phyloP scores from a whole-genome alignment of 1,284 basidiomycete genomes.

The Heimioporus punctisporus region DNA sequence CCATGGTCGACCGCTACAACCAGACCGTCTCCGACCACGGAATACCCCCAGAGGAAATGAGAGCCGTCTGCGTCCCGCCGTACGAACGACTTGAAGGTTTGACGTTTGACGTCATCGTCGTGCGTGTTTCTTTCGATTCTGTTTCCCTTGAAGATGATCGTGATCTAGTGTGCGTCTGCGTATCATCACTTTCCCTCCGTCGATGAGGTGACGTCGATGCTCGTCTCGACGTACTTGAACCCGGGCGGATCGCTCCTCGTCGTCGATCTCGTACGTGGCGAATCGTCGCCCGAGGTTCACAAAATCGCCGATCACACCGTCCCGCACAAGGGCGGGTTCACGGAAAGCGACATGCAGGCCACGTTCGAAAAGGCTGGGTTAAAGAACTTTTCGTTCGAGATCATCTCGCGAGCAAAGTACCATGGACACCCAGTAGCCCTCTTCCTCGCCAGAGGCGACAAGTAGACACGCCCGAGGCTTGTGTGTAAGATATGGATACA shows the following conservation, averaged over 20 bases:
- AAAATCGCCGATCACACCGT: conserved; percentile 43
- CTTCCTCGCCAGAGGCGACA: conserved; percentile 54
- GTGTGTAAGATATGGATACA: not conserved
- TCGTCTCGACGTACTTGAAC: conserved; percentile 54
- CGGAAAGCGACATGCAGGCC: conserved; percentile 43
- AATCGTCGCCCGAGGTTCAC: conserved; percentile 25
- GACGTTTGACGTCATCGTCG: conserved; percentile 66
- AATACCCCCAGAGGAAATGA: conserved; percentile 58
- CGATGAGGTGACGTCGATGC: conserved; percentile 48
- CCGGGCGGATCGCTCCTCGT: conserved; percentile 65
- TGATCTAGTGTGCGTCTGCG: conserved; percentile 59
- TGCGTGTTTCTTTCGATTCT: conserved; percentile 27
- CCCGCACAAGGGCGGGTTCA: conserved; percentile 53
- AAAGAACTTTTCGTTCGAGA: conserved; percentile 40
- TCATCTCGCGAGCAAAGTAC: conserved; percentile 34
- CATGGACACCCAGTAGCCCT: conserved; percentile 38
- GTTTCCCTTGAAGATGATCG: not conserved
- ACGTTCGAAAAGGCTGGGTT: conserved; percentile 54
- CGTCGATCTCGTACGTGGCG: conserved; percentile 46
- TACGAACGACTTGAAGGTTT: conserved; percentile 45
- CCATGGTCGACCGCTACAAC: conserved; percentile 68
- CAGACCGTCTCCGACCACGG: conserved; percentile 55
- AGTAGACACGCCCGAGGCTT: conserved; percentile 1
- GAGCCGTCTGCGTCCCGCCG: conserved; percentile 49
- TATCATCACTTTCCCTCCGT: conserved; percentile 70